A percentile compares a stretch with the other conserved stretches of the same genome.
Conservation (phyloP, 306 rosid genomes). For the Bauhinia variegata region DNA sequence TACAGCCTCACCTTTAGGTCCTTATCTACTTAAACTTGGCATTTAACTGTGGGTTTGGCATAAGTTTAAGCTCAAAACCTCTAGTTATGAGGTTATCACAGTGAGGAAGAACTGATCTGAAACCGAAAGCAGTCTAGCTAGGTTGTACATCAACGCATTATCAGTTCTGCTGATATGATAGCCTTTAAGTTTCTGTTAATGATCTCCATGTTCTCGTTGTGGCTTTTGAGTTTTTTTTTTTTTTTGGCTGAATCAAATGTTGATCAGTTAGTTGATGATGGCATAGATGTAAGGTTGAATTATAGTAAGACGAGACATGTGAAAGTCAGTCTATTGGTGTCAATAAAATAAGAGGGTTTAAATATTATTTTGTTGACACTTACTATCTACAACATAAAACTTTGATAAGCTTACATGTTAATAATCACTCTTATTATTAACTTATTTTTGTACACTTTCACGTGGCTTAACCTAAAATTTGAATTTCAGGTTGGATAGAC, state of each 20-base stretch:
- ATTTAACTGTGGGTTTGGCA: not conserved
- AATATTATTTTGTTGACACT: constrained; percentile 1
- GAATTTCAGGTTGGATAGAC: constrained; percentile 97
- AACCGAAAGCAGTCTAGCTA: too few species aligned
- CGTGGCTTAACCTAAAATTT: constrained; percentile 47
- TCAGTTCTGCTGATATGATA: too few species aligned
- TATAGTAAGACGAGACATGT: too few species aligned
- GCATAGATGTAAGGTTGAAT: not conserved
- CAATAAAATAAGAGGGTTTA: too few species aligned
- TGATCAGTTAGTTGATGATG: not conserved
- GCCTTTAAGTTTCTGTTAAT: too few species aligned
- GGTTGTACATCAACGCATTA: too few species aligned
- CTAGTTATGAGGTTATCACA: not conserved
- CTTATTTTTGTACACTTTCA: constrained; percentile 23
- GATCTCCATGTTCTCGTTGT: too few species aligned
- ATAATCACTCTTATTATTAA: constrained; percentile 11
- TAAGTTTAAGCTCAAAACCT: not conserved
- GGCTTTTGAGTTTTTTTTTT: not conserved
- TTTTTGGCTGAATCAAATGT: not conserved
- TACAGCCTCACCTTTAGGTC: too few species aligned
- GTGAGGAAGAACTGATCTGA: not conserved
- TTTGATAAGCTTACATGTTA: not conserved
- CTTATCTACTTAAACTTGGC: not conserved
- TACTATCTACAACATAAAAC: constrained; percentile 18
- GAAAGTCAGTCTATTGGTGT: too few species aligned